Base-by-base conservation (phyloP, 2,329 filamentous ascomycete genomes). In the Aspergillus transmontanensis region DNA sequence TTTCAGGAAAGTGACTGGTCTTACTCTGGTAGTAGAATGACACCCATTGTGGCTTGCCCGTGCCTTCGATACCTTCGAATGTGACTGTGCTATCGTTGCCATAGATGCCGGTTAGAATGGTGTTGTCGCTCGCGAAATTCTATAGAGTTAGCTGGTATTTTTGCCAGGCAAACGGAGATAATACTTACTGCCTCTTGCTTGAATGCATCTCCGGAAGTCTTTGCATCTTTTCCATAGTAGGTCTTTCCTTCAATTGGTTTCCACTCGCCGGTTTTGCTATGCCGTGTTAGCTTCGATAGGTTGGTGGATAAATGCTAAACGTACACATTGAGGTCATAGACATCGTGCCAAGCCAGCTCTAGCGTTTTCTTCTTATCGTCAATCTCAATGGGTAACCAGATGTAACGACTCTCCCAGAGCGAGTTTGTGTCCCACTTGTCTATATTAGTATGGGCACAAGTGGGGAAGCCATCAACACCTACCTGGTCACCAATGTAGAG, bases 401-500 rank as follows among this genome's bases (percentile, higher is more conserved):
- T 86, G 66, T 86, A 86, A 6, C 85, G 78, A 61, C 80, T 83
- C 64, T 87, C 84, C 85, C 85, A 86, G 0, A 86, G 74, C 0
- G 83, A 85, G 69, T 85, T 85, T 0, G 79, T 81, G 63, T 86
- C 84, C 84, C 84, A 86, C 74, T 81, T 80, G 50, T 30, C 30
- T 1, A 50, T 6, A 14, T 45, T 43, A 54, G 48, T 5, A n/a
- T 9, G 39, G 19, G 0, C 10, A n/a, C 23, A 5, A 2, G 2
- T 3, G 2, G 9, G 6, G 14, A n/a, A 32, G 12, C 6, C 28
- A 12, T 0, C 9, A 14, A 9, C 12, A 6, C 23, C 45, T 66
- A 66, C 64, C 64, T 66, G 65, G 36, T 85, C 83, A 0, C 82
- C 82, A n/a, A 84, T 69, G 63, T 85, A 86, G 1, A 86, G 73